Evolutionary conservation across 495 filamentous ascomycete genomes (phyloP), one percentile per base, ranked within the genome.

Genomic region (Amniculicola lignicola): DNA sequence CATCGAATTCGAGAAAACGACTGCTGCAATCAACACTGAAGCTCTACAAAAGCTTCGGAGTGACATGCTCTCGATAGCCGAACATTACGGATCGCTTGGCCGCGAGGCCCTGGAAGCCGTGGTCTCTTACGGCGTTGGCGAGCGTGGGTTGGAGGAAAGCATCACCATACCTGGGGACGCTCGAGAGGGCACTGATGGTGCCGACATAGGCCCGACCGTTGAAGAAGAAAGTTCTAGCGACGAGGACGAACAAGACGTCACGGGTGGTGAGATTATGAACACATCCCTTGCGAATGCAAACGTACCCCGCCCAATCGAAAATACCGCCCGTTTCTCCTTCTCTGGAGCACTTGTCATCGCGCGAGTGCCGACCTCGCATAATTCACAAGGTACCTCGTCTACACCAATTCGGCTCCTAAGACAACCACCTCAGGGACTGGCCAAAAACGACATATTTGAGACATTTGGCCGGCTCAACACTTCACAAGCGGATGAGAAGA

Each of bases 321-420:
- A 88, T 66, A 87, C 89, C 39, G 86, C 86, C 11, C 73, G 82
- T 12, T 96, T 90, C 75, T 82, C 88, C 14, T 79, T 82, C 41
- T 81, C 88, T 61, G 91, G 91, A 19, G 81, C 80, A 39, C 76
- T 96, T 6, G 81, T 91, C 18, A 94, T 90, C 72, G 94, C 92
- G 62, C 94, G 95, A 62, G 87, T 87, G 2, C 84, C 86, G 12
- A 27, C 6, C 90, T 88, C 67, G 83, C 86, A 64, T 21, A 12
- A 9, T 9, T 7, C 12, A 5, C 33, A 27, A 5, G 16, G 15
- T 16, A n/a, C 31, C 1, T 12, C 12, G 21, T 9, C 44, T 29
- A 79, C 80, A 11, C 63, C 89, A 11, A 76, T 90, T 22, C 77
- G 84, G 29, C 75, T 84, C 6, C 67, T 84, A 18, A 75, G 78